These are phyloP conservation scores for Ambrosiella cleistominuta DNA, from an alignment of 2,329 filamentous ascomycete species.

Conservation along the genomic window DNA sequence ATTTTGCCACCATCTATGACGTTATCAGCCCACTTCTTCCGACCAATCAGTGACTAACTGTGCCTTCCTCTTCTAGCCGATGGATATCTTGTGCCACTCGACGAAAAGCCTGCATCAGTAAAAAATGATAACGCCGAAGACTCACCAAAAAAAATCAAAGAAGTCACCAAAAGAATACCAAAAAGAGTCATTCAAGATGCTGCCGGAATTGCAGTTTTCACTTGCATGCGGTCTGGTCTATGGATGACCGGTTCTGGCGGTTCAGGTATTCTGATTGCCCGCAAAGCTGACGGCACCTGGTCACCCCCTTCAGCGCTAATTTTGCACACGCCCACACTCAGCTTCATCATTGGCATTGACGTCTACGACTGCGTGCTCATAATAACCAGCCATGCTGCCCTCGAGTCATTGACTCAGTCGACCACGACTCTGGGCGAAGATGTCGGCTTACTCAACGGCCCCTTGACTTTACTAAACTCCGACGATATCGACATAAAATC, in stretches of 20 bases:
- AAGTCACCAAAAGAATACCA: constrained; percentile 59
- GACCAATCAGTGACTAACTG: neutral
- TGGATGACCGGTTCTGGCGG: constrained; percentile 87
- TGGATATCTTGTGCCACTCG: constrained; percentile 34
- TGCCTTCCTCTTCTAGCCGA: constrained; percentile 26
- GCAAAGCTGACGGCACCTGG: constrained; percentile 75
- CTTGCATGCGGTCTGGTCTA: constrained; percentile 81
- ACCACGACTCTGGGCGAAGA: constrained; percentile 69
- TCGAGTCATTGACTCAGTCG: constrained; percentile 68
- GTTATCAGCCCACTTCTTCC: neutral
- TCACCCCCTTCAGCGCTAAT: constrained; percentile 81
- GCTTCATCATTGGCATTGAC: constrained; percentile 80
- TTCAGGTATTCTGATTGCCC: constrained; percentile 69
- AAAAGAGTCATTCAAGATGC: constrained; percentile 71
- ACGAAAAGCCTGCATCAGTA: constrained; percentile 19
- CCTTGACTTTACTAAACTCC: constrained; percentile 40
- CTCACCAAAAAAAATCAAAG: constrained; percentile 31
- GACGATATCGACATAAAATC: constrained; percentile 33
- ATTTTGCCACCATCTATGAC: neutral
- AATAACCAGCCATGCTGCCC: constrained; percentile 69
- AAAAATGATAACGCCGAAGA: constrained; percentile 13
- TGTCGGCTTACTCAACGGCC: constrained; percentile 58
- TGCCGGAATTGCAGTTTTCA: constrained; percentile 83
- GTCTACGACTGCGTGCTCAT: constrained; percentile 93
- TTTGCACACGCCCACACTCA: constrained; percentile 73